A percentile compares a stretch with the other conserved stretches of the same genome.
Conservation (phyloP, 306 rosid species). For the Begonia peltatifolia region DNA sequence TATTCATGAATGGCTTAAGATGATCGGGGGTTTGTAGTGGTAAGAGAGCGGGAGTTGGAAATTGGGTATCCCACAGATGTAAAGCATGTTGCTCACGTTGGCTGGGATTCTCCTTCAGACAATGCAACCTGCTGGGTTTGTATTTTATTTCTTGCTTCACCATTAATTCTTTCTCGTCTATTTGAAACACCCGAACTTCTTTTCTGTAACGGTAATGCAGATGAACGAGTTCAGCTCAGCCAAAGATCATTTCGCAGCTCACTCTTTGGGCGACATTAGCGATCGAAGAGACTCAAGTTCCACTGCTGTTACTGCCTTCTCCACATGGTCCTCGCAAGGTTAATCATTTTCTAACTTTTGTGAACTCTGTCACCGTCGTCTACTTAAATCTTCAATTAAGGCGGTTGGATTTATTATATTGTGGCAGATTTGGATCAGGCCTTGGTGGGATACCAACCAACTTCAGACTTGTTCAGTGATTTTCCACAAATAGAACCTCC, state of each 20-base stretch:
- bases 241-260: conserved; percentile 41
- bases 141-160: background rate
- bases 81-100: conserved; percentile 13
- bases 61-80: conserved; percentile 13
- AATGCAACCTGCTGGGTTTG: conserved; percentile 5
- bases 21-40: background rate
- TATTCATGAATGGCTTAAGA: background rate
- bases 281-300: conserved; percentile 44
- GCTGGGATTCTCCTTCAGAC: conserved; percentile 8
- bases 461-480: conserved; percentile 25
- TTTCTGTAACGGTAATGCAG: conserved; percentile 18
- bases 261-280: conserved; percentile 32
- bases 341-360: too few species aligned
- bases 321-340: conserved; percentile 71
- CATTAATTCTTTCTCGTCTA: background rate
- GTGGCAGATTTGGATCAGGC: conserved; percentile 43
- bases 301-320: conserved; percentile 30
- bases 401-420: too few species aligned
- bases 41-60: conserved; percentile 11
- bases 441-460: conserved; percentile 20
- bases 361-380: too few species aligned
- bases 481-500: conserved; percentile 30
- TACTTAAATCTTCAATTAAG: too few species aligned
- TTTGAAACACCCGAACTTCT: background rate
- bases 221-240: conserved; percentile 53